Conservation (phyloP, 23 red algal species). For the Gracilaria vermiculophylla region DNA sequence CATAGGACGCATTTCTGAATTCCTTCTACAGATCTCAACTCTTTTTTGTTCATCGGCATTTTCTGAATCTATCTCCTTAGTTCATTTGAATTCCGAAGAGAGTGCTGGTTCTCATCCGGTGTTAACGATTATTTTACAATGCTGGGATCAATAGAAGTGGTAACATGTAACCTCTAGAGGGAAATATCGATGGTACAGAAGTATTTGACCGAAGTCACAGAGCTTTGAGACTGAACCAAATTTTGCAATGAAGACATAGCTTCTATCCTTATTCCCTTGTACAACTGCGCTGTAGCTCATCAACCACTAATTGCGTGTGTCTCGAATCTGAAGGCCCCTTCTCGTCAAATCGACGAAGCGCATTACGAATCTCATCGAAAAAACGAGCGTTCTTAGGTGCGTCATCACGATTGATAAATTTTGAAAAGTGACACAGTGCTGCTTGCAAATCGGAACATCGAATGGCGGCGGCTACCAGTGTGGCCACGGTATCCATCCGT, state of each 20-base stretch:
- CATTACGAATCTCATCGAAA: constrained; percentile 6
- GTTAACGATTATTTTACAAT: too few species aligned
- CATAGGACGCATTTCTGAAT: constrained; percentile 59
- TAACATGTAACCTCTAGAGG: too few species aligned
- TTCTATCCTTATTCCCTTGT: not conserved
- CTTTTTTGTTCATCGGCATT: too few species aligned
- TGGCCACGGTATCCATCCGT: constrained; percentile 9
- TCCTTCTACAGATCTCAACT: not conserved
- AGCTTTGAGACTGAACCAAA: too few species aligned
- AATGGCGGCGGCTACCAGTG: not conserved
- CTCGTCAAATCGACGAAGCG: not conserved
- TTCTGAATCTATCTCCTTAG: too few species aligned
- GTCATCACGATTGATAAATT: not conserved
- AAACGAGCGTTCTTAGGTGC: not conserved
- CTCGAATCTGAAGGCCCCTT: not conserved
- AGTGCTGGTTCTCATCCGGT: too few species aligned
- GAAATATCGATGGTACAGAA: too few species aligned
- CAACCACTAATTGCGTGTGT: constrained; percentile 12
- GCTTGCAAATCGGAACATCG: constrained; percentile 43
- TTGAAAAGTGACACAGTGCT: constrained; percentile 8
- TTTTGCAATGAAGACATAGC: too few species aligned
- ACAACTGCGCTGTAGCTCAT: constrained; percentile 22
- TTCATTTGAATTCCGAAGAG: too few species aligned
- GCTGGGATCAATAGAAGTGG: too few species aligned
- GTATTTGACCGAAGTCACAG: too few species aligned